A percentile compares a stretch with the other conserved stretches of the same genome.
Evolutionary conservation across 2,329 filamentous ascomycete species (phyloP).

Genomic region (Aspergillus sp.): DNA sequence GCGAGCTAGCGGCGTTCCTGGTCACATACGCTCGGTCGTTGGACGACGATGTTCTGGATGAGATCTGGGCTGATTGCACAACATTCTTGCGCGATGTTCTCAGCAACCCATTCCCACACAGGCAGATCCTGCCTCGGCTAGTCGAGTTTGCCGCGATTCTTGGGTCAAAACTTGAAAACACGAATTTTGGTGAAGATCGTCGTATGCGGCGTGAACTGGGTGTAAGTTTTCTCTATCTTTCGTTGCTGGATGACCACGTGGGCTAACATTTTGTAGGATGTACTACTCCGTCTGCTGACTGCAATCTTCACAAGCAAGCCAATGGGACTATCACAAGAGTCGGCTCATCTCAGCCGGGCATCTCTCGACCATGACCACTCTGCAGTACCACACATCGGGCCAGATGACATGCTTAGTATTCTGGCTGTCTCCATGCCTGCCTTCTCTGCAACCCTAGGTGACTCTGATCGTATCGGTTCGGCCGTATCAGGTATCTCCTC

Average conservation of each 20-base stretch:
- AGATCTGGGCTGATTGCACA: slow-evolving; percentile 95
- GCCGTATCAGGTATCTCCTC: slow-evolving; percentile 79
- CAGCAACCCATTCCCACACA: slow-evolving; percentile 89
- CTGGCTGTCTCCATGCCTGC: slow-evolving; percentile 75
- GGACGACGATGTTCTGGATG: slow-evolving; percentile 96
- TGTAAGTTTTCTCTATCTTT: slow-evolving; percentile 51
- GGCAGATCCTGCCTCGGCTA: slow-evolving; percentile 81
- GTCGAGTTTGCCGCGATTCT: slow-evolving; percentile 86
- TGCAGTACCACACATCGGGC: slow-evolving; percentile 44
- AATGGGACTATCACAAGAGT: slow-evolving; percentile 65
- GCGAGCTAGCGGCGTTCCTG: slow-evolving; percentile 81
- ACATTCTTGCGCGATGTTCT: slow-evolving; percentile 86
- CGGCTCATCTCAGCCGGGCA: slow-evolving; percentile 38
- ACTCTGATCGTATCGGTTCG: slow-evolving; percentile 76
- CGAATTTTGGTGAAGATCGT: slow-evolving; percentile 90
- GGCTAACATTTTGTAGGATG: slow-evolving; percentile 58
- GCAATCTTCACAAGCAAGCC: slow-evolving; percentile 93
- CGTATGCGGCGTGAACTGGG: slow-evolving; percentile 88
- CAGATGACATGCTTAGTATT: slow-evolving; percentile 76
- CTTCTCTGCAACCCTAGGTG: slow-evolving; percentile 77
- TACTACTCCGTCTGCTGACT: slow-evolving; percentile 81
- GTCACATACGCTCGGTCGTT: slow-evolving; percentile 86
- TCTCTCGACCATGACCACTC: slow-evolving; percentile 41
- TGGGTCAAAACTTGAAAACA: slow-evolving; percentile 95
- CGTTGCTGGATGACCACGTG: background rate